Evolutionary conservation across 345 rosid species (phyloP).

Genomic region (Eutrema yunnanense): DNA sequence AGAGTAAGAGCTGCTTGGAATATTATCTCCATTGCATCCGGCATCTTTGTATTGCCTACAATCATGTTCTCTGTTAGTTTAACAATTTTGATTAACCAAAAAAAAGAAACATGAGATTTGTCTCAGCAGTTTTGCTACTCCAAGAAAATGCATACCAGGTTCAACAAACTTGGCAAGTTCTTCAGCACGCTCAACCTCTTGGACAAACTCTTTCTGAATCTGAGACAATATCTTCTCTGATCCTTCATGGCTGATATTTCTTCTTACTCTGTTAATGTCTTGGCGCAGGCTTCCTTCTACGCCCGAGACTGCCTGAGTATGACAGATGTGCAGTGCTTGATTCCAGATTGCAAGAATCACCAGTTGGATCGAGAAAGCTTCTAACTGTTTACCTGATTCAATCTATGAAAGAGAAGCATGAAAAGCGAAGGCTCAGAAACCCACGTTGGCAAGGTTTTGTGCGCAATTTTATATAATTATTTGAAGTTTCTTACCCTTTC

Average conservation of each 20-base stretch:
- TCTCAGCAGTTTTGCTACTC: not conserved
- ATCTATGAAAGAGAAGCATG: constrained; percentile 37
- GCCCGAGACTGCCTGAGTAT: constrained; percentile 87
- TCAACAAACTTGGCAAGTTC: constrained; percentile 74
- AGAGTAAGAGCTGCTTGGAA: constrained; percentile 81
- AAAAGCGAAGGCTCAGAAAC: not conserved
- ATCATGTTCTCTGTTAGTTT: constrained; percentile 9
- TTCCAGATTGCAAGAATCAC: constrained; percentile 97
- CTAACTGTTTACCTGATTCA: constrained; percentile 48
- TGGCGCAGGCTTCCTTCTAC: constrained; percentile 73
- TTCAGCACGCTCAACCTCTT: constrained; percentile 80
- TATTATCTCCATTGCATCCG: constrained; percentile 95
- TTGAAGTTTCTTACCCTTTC: constrained; percentile 44
- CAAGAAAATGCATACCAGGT: constrained; percentile 51
- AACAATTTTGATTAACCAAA: not conserved
- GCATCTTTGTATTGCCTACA: constrained; percentile 78
- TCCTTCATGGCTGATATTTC: constrained; percentile 35
- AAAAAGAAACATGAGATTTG: constrained; percentile 2
- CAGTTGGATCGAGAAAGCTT: constrained; percentile 94
- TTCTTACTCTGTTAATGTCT: constrained; percentile 43
- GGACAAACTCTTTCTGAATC: constrained; percentile 75
- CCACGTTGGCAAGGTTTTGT: not conserved
- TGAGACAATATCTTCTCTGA: constrained; percentile 49
- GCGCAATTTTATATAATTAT: not conserved
- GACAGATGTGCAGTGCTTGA: constrained; percentile 91